phyloP scores from a whole-genome alignment of 371 early-diverging fungal species.

The Phascolomyces articulosus region DNA sequence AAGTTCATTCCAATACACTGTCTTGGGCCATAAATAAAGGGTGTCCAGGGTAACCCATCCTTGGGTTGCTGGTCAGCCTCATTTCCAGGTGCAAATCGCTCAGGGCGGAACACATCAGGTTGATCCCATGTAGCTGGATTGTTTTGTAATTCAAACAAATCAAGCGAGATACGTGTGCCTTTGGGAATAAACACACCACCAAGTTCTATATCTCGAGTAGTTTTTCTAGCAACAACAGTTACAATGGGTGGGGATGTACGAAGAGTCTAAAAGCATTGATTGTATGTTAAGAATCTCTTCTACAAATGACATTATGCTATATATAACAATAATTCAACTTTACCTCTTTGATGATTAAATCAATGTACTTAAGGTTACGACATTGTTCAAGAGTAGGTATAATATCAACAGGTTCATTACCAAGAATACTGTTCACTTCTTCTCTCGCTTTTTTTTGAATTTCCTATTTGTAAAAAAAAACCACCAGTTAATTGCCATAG shows the following conservation, averaged over 20 bases:
- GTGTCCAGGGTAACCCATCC: conserved; percentile 39
- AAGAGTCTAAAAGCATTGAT: conserved; percentile 18
- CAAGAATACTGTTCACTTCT: conserved; percentile 51
- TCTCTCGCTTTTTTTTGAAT: conserved; percentile 48
- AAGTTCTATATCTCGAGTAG: conserved; percentile 25
- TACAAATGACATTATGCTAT: neutral
- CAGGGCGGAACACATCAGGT: conserved; percentile 22
- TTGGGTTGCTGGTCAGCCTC: conserved; percentile 16
- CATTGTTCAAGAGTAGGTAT: conserved; percentile 42
- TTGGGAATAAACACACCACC: too few relatives aligned
- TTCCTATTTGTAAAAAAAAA: too few relatives aligned
- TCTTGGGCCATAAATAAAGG: conserved; percentile 54
- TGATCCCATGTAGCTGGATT: conserved; percentile 24
- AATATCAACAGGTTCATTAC: conserved; percentile 36
- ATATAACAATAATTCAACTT: neutral
- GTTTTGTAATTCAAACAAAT: conserved; percentile 25
- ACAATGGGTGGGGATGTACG: conserved; percentile 36
- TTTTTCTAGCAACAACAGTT: conserved; percentile 14
- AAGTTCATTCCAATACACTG: conserved; percentile 65
- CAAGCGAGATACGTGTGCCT: conserved; percentile 31
- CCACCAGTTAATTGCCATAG: too few relatives aligned
- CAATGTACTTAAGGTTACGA: conserved; percentile 42
- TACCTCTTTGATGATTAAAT: conserved; percentile 39
- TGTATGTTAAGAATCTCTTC: neutral
- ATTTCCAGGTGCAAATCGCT: conserved; percentile 15